A percentile compares a stretch with the other conserved stretches of the same genome.
Evolutionary conservation across 805 yeast genomes (phyloP).

Genomic region (Zygotorulaspora florentina): DNA sequence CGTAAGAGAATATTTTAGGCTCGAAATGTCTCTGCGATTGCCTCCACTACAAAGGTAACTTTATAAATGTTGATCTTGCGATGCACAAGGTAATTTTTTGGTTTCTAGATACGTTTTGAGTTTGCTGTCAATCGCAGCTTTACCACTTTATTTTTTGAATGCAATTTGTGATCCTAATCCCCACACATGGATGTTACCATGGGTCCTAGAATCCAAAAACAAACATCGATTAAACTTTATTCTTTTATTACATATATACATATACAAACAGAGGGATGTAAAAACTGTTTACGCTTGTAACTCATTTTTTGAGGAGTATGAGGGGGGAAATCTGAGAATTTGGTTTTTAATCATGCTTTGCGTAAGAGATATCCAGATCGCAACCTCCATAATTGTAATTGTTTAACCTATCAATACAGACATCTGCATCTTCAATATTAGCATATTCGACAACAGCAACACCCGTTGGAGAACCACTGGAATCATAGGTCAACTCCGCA

Average conservation of each 20-base stretch:
- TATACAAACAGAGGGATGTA: neutral
- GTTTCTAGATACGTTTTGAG: no score
- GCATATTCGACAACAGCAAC: conserved; percentile 80
- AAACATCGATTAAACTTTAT: neutral
- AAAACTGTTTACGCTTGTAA: no score
- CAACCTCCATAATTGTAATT: conserved; percentile 84
- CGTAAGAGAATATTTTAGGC: no score
- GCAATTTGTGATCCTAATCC: no score
- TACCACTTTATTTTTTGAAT: no score
- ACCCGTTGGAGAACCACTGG: conserved; percentile 69
- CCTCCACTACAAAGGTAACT: no score
- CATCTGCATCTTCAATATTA: conserved; percentile 60
- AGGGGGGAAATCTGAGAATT: neutral
- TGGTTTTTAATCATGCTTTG: conserved; percentile 34
- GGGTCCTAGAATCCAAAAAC: neutral
- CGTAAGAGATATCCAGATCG: conserved; percentile 64
- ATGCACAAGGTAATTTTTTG: no score
- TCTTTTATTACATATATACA: conserved; percentile 1
- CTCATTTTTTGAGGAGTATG: neutral
- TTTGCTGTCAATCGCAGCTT: no score
- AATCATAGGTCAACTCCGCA: conserved; percentile 69
- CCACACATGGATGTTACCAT: neutral
- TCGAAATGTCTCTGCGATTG: no score
- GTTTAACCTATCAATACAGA: conserved; percentile 69
- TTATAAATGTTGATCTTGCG: no score